phyloP scores from a whole-genome alignment of 139 green algal species.

The Coccomyxa sp. region DNA sequence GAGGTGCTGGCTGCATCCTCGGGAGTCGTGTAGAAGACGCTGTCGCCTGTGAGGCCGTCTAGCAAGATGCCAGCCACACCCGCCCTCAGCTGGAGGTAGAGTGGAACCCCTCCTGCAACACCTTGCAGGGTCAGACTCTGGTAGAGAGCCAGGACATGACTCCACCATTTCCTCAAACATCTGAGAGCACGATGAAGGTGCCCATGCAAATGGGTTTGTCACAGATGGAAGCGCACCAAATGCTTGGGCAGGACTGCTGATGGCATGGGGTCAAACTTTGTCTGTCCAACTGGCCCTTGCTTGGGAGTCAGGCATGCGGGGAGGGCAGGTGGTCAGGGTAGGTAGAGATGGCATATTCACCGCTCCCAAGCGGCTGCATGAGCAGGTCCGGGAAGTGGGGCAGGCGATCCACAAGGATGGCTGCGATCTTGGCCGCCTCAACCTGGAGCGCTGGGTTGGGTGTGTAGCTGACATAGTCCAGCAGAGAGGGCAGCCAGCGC shows the following conservation, averaged over 20 bases:
- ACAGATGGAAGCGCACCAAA: neutral
- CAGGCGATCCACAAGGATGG: slow-evolving; percentile 34
- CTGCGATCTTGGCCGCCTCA: slow-evolving; percentile 49
- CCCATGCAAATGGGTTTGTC: no score
- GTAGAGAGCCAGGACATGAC: no score
- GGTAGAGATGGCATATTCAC: no score
- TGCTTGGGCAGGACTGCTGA: neutral
- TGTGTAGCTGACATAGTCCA: slow-evolving; percentile 67
- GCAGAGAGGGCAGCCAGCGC: slow-evolving; percentile 37
- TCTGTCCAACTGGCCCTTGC: no score
- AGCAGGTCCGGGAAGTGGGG: slow-evolving; percentile 63
- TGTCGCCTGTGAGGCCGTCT: slow-evolving; percentile 1
- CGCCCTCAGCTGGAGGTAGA: slow-evolving; percentile 20
- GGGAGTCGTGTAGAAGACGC: neutral
- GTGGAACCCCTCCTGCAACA: neutral
- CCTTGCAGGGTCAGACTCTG: no score
- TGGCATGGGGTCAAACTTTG: no score
- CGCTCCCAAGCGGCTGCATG: slow-evolving; percentile 9
- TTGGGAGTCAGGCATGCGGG: no score
- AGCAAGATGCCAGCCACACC: slow-evolving; percentile 37
- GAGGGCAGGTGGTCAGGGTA: no score
- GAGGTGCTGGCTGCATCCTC: slow-evolving; percentile 9
- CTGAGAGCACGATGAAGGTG: no score
- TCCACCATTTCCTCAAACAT: no score
- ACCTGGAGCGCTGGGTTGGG: slow-evolving; percentile 50